Evolutionary conservation across 106 monocot species (phyloP).

Genomic region (Cymbidium sinense): DNA sequence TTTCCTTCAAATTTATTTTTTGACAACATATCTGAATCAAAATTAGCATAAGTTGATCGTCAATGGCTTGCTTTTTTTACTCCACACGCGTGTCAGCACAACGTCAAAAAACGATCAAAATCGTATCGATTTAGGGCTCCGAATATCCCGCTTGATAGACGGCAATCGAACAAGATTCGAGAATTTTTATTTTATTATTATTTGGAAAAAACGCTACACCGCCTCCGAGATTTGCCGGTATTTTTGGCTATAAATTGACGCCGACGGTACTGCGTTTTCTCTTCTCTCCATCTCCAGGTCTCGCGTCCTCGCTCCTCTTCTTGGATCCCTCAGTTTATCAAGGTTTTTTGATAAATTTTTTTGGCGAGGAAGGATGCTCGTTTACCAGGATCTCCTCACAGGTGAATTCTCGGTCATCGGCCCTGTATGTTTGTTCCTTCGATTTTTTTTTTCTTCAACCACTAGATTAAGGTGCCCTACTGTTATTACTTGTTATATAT

Average conservation of each 20-base stretch:
- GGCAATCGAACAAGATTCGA: too few relatives aligned
- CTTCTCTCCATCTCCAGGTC: background rate
- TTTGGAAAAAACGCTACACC: background rate
- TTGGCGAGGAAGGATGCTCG: slow-evolving; percentile 40
- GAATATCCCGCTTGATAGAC: too few relatives aligned
- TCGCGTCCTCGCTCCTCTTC: background rate
- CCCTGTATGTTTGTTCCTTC: background rate
- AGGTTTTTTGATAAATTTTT: slow-evolving; percentile 2
- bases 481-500: background rate
- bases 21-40: too few relatives aligned
- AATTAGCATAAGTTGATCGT: too few relatives aligned
- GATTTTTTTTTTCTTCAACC: background rate
- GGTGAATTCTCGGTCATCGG: slow-evolving; percentile 19
- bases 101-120: too few relatives aligned
- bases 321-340: slow-evolving; percentile 6
- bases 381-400: slow-evolving; percentile 68
- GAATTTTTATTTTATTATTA: too few relatives aligned
- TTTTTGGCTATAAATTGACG: slow-evolving; percentile 1
- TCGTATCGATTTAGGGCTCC: too few relatives aligned
- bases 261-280: background rate
- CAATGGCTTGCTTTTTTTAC: too few relatives aligned
- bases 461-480: background rate
- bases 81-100: too few relatives aligned
- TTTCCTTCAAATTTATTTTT: too few relatives aligned
- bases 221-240: background rate